Evolutionary conservation across 345 rosid species (phyloP).

Genomic region (Eucalyptus regnans): DNA sequence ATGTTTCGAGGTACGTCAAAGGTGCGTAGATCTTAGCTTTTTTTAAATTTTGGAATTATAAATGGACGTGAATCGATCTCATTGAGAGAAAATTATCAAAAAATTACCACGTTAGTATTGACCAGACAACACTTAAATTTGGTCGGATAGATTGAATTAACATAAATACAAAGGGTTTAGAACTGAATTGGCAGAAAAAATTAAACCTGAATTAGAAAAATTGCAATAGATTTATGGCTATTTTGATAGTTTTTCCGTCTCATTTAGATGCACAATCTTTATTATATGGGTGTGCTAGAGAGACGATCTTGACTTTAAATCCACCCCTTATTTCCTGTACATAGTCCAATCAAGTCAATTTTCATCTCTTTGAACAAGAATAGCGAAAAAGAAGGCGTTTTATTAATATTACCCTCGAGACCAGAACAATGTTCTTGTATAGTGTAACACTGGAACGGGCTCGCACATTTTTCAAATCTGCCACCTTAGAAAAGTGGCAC

Average conservation of each 20-base stretch:
- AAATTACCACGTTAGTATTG: rapidly evolving
- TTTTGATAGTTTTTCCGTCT: too few species aligned
- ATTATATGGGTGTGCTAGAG: not conserved
- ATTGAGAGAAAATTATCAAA: too few species aligned
- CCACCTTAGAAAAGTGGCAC: not conserved
- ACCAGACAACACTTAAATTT: rapidly evolving
- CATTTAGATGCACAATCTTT: not conserved
- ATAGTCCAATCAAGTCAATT: not conserved
- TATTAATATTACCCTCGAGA: not conserved
- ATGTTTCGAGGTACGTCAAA: not conserved
- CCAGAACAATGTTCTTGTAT: not conserved
- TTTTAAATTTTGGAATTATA: not conserved
- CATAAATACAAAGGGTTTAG: rapidly evolving
- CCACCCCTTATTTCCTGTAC: not conserved
- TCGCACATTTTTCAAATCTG: not conserved
- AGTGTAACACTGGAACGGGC: not conserved
- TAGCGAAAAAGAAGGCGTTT: not conserved
- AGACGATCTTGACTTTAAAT: not conserved
- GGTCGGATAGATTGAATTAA: rapidly evolving
- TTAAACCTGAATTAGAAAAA: too few species aligned
- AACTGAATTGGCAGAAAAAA: too few species aligned
- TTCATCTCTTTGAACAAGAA: not conserved
- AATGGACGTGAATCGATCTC: not conserved
- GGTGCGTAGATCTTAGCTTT: not conserved
- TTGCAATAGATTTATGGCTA: too few species aligned